phyloP scores from a whole-genome alignment of 2,329 filamentous ascomycete species.

The Nemania bipapillata region DNA sequence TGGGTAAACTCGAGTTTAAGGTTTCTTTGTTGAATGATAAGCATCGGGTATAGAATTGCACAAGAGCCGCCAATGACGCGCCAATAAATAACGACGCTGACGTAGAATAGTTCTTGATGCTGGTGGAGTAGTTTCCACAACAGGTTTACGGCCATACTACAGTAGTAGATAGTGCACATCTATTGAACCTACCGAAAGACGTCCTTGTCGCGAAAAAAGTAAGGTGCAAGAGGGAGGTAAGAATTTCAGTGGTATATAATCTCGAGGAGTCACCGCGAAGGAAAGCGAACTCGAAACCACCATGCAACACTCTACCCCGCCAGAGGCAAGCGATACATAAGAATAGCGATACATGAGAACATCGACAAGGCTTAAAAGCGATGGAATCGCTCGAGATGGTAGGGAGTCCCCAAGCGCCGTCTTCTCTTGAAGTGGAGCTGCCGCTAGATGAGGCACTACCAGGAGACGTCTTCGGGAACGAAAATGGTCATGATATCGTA shows the following conservation, averaged over 20 bases:
- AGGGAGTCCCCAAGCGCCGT: neutral
- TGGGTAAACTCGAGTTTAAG: neutral
- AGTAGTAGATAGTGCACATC: neutral
- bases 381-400: neutral
- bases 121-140: neutral
- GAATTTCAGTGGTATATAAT: neutral
- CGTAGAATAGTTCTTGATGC: neutral
- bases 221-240: neutral
- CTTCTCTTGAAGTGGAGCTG: constrained; percentile 10
- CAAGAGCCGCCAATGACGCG: neutral
- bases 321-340: constrained; percentile 17
- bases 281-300: neutral
- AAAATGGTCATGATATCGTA: constrained; percentile 56
- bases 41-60: neutral
- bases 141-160: neutral
- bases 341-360: constrained; percentile 23
- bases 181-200: neutral
- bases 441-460: constrained; percentile 31
- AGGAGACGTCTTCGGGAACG: constrained; percentile 57
- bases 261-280: neutral
- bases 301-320: constrained; percentile 31
- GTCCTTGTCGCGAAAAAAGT: neutral
- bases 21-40: neutral
- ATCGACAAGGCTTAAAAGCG: neutral
- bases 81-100: neutral